These are phyloP conservation scores for Mucor indicus DNA, from an alignment of 371 early-diverging fungal genomes.

Conservation along the genomic window DNA sequence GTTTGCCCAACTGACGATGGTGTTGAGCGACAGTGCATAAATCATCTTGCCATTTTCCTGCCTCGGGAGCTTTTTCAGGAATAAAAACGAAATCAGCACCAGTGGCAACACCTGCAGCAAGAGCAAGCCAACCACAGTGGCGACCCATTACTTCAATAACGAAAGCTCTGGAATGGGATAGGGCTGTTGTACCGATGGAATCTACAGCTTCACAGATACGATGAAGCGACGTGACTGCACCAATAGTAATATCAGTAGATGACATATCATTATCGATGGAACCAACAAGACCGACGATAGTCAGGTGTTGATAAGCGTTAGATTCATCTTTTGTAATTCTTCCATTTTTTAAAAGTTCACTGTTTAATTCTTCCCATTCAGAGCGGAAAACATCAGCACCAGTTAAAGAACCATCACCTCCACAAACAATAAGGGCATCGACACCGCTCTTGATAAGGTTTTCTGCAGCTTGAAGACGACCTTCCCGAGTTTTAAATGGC, in stretches of 20 bases:
- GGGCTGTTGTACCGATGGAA: constrained; percentile 92
- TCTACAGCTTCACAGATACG: constrained; percentile 98
- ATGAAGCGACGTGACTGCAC: constrained; percentile 94
- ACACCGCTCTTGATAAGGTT: constrained; percentile 92
- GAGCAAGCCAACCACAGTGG: constrained; percentile 98
- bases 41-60: constrained; percentile 81
- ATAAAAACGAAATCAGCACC: constrained; percentile 98
- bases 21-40: constrained; percentile 74
- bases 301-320: constrained; percentile 61
- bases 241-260: constrained; percentile 96
- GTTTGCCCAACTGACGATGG: constrained; percentile 84
- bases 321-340: constrained; percentile 62
- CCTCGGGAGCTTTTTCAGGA: constrained; percentile 92
- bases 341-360: constrained; percentile 64
- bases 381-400: constrained; percentile 93
- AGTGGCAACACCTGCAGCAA: constrained; percentile 84
- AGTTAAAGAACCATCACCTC: constrained; percentile 98
- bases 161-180: constrained; percentile 97
- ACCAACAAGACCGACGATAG: constrained; percentile 96
- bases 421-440: constrained; percentile 95
- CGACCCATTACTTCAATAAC: constrained; percentile 99
- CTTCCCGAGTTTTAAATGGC: constrained; percentile 84
- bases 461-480: constrained; percentile 84
- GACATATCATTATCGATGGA: constrained; percentile 98
- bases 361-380: constrained; percentile 88